A percentile compares a stretch with the other conserved stretches of the same genome.
Conservation (phyloP, 352 stramenopile species). For the Globisporangium cystogenes region DNA sequence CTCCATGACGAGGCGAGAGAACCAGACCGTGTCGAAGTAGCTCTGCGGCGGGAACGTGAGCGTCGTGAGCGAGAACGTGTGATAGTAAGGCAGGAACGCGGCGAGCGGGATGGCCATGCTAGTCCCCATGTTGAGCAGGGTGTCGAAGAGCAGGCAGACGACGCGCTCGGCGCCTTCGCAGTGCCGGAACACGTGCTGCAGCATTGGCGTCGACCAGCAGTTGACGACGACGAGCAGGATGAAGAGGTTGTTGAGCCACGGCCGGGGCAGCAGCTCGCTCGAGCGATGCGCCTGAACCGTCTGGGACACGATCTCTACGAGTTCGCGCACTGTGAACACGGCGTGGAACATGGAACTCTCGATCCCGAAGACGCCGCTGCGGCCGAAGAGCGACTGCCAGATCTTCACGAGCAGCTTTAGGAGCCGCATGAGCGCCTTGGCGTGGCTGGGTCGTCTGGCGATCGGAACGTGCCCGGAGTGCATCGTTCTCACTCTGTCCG, state of each 20-base stretch:
- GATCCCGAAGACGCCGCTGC: conserved; percentile 10
- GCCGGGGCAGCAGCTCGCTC: conserved; percentile 5
- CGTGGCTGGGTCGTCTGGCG: no score
- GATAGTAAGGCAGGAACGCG: conserved; percentile 19
- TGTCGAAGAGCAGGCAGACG: conserved; percentile 13
- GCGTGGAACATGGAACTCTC: conserved; percentile 4
- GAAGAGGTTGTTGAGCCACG: conserved; percentile 3
- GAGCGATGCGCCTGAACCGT: conserved; percentile 13
- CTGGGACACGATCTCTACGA: conserved; percentile 13
- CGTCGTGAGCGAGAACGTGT: conserved; percentile 5
- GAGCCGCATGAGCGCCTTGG: no score
- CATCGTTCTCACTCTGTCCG: no score
- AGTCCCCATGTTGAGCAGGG: conserved; percentile 14
- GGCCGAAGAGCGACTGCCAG: conserved; percentile 2
- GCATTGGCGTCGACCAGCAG: conserved; percentile 9
- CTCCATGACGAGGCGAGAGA: conserved; percentile 18
- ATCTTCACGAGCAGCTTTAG: no score
- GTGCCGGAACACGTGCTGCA: conserved; percentile 8
- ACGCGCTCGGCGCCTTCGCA: conserved; percentile 10
- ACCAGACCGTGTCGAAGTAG: conserved; percentile 19
- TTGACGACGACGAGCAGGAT: conserved; percentile 7
- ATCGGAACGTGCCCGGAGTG: no score
- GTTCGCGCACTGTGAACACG: conserved; percentile 10
- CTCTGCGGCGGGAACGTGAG: conserved; percentile 11
- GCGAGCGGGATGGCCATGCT: conserved; percentile 15